Conservation (phyloP, 495 filamentous ascomycete species). For the Jackrogersella multiformis region DNA sequence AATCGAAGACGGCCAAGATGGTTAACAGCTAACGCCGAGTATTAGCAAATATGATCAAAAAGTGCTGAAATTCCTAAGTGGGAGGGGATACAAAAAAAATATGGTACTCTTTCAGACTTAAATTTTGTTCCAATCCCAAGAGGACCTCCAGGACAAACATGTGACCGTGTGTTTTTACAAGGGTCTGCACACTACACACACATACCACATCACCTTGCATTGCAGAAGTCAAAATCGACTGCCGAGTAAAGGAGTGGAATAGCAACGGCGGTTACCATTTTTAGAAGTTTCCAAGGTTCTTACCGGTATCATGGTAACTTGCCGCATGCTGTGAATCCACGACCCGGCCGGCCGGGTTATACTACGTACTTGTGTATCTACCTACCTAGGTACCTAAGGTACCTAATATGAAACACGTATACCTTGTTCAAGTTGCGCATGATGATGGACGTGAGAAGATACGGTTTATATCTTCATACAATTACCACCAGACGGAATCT, state of each 20-base stretch:
- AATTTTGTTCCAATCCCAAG: background rate
- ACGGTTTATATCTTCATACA: too few relatives aligned
- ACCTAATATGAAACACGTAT: too few relatives aligned
- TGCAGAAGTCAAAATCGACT: slow-evolving; percentile 4
- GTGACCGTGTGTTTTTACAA: background rate
- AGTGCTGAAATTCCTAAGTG: too few relatives aligned
- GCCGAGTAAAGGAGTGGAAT: background rate
- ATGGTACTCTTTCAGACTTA: too few relatives aligned
- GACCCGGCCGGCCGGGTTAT: background rate
- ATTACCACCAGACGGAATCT: too few relatives aligned
- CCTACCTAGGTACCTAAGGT: too few relatives aligned
- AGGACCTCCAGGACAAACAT: background rate
- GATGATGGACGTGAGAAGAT: too few relatives aligned
- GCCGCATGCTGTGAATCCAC: background rate
- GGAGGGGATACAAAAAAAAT: background rate
- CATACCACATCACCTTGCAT: slow-evolving; percentile 11
- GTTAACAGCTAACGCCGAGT: too few relatives aligned
- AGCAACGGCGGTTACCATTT: background rate
- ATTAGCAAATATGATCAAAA: too few relatives aligned
- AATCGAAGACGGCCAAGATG: background rate
- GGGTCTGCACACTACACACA: background rate
- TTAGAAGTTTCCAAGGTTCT: too few relatives aligned
- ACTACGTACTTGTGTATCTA: too few relatives aligned
- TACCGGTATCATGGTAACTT: background rate
- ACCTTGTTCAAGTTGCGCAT: too few relatives aligned